Conservation (phyloP, 768 basidiomycete species). For the Trametes cubensis region DNA sequence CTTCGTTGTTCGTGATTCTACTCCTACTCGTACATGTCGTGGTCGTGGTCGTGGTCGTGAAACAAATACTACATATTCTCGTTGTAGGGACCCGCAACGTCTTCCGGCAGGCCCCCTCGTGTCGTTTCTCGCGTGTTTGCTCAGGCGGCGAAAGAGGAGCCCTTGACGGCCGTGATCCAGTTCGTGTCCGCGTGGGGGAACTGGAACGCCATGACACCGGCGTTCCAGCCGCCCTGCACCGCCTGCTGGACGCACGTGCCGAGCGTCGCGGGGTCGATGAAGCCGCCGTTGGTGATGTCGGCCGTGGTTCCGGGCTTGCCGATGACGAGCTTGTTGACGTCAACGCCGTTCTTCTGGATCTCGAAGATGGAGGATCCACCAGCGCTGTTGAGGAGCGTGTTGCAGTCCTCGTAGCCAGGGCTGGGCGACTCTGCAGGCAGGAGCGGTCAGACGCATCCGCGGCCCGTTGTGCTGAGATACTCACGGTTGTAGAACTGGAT, state of each 20-base stretch:
- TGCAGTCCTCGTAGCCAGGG: slow-evolving; percentile 40
- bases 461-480: not conserved
- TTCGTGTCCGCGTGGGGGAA: slow-evolving; percentile 3
- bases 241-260: slow-evolving; percentile 62
- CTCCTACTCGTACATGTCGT: not conserved
- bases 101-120: not conserved
- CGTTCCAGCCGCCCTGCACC: slow-evolving; percentile 56
- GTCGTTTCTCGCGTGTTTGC: not conserved
- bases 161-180: slow-evolving; percentile 6
- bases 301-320: slow-evolving; percentile 50
- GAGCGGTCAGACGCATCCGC: slow-evolving; percentile 19
- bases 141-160: slow-evolving; percentile 7
- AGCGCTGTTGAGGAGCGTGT: slow-evolving; percentile 38
- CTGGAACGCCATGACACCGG: slow-evolving; percentile 42
- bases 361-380: slow-evolving; percentile 52
- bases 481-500: slow-evolving; percentile 43
- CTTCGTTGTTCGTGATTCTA: too few species aligned
- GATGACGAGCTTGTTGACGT: slow-evolving; percentile 54
- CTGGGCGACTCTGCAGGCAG: slow-evolving; percentile 16
- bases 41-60: not conserved
- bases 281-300: slow-evolving; percentile 52
- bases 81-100: not conserved
- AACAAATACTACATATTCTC: not conserved
- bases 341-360: slow-evolving; percentile 48
- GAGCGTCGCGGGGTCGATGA: slow-evolving; percentile 58